Conservation (phyloP, 164 flowering plant genomes). For the Santalum album region DNA sequence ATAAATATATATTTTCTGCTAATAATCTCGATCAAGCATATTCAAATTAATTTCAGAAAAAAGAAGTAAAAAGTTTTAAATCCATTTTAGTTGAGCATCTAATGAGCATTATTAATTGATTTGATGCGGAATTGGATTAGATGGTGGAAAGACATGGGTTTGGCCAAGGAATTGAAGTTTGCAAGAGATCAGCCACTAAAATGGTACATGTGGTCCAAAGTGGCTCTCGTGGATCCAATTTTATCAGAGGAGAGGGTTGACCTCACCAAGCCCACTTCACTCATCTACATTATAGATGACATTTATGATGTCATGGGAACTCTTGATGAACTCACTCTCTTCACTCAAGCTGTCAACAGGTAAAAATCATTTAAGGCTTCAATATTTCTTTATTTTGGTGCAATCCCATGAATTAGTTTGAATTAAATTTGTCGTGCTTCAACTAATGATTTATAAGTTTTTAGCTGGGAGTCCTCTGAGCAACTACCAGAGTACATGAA, state of each 20-base stretch:
- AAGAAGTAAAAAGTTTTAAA: too few relatives aligned
- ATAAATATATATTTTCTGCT: too few relatives aligned
- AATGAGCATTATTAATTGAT: too few relatives aligned
- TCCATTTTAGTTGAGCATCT: too few relatives aligned
- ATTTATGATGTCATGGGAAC: constrained; percentile 53
- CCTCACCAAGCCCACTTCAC: constrained; percentile 38
- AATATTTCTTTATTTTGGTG: too few relatives aligned
- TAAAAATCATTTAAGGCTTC: constrained; percentile 9
- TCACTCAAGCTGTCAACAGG: constrained; percentile 47
- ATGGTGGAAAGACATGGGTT: constrained; percentile 54
- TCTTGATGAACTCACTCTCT: constrained; percentile 37
- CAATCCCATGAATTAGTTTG: too few relatives aligned
- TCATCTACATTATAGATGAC: constrained; percentile 55
- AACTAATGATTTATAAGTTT: too few relatives aligned
- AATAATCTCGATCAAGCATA: too few relatives aligned
- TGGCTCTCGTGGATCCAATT: constrained; percentile 23
- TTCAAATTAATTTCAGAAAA: too few relatives aligned
- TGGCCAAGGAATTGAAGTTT: constrained; percentile 30
- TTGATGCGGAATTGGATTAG: too few relatives aligned
- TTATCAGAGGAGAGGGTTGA: constrained; percentile 33
- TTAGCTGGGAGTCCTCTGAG: constrained; percentile 31
- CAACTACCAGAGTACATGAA: constrained; percentile 12
- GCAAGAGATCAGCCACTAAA: constrained; percentile 48
- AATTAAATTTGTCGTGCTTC: too few relatives aligned
- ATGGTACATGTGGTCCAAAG: constrained; percentile 48